Percentiles rank a stretch among this genome's conserved stretches.
These are phyloP conservation scores for Coemansia umbellata DNA, from an alignment of 192 early-diverging fungal genomes.

Conservation along the genomic window DNA sequence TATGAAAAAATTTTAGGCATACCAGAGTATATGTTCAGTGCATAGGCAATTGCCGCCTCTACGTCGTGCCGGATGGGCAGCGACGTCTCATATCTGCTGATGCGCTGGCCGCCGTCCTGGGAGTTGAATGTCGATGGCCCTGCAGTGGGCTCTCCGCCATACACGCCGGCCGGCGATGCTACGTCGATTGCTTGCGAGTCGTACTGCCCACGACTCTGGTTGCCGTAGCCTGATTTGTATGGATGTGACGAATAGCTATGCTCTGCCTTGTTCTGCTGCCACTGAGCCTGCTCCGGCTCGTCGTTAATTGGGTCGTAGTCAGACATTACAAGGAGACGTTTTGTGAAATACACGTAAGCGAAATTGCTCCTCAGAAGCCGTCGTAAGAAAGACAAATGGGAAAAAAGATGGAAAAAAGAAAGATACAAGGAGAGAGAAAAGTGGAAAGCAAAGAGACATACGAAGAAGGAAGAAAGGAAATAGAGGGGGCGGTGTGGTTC, in stretches of 20 bases:
- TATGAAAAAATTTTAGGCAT: background rate
- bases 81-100: slow-evolving; percentile 80
- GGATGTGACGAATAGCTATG: slow-evolving; percentile 36
- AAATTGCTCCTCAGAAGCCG: too few relatives aligned
- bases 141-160: slow-evolving; percentile 31
- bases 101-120: slow-evolving; percentile 53
- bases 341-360: too few relatives aligned
- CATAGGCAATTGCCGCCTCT: slow-evolving; percentile 69
- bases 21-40: slow-evolving; percentile 55
- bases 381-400: background rate
- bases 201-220: background rate
- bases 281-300: slow-evolving; percentile 10
- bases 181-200: slow-evolving; percentile 34
- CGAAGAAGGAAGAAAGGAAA: background rate
- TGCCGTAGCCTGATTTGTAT: slow-evolving; percentile 23
- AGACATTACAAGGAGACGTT: slow-evolving; percentile 41
- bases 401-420: background rate
- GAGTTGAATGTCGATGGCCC: slow-evolving; percentile 48
- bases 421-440: background rate
- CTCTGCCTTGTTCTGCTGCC: slow-evolving; percentile 8
- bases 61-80: slow-evolving; percentile 67
- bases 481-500: too few relatives aligned
- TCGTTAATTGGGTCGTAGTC: slow-evolving; percentile 41
- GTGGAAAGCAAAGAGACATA: background rate
- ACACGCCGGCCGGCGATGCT: slow-evolving; percentile 6